Conservation (phyloP, 768 basidiomycete genomes). For the Trametes elegans region DNA sequence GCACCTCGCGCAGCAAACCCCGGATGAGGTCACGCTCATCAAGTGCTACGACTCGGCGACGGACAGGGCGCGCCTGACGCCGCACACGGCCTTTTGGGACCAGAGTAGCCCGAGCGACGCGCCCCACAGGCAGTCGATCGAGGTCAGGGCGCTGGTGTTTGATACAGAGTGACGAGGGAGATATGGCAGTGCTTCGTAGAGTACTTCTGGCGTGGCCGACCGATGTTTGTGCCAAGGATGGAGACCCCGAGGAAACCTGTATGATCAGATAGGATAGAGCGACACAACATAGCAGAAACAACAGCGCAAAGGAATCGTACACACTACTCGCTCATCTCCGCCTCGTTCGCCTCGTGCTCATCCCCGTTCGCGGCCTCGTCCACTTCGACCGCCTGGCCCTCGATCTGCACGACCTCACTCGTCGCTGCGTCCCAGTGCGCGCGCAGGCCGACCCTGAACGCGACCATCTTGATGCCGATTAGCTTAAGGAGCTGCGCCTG, state of each 20-base stretch:
- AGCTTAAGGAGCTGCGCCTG: slow-evolving; percentile 93
- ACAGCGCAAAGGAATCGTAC: slow-evolving; percentile 4
- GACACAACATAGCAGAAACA: not conserved
- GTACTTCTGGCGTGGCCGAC: too few relatives aligned
- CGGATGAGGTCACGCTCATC: slow-evolving; percentile 42
- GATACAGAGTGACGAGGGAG: slow-evolving; percentile 36
- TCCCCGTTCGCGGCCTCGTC: slow-evolving; percentile 35
- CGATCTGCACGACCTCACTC: slow-evolving; percentile 62
- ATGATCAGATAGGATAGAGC: not conserved
- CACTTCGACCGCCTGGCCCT: slow-evolving; percentile 39
- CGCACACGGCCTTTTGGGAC: slow-evolving; percentile 43
- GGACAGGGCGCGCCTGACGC: slow-evolving; percentile 40
- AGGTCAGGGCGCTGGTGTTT: slow-evolving; percentile 44
- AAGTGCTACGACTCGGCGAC: slow-evolving; percentile 45
- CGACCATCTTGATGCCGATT: slow-evolving; percentile 85
- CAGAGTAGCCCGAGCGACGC: slow-evolving; percentile 33
- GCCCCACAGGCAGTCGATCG: slow-evolving; percentile 43
- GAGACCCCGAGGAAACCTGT: slow-evolving; percentile 5
- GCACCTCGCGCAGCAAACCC: slow-evolving; percentile 38
- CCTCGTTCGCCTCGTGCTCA: slow-evolving; percentile 38
- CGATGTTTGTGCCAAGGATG: too few relatives aligned
- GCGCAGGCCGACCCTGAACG: slow-evolving; percentile 70
- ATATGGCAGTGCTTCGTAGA: too few relatives aligned
- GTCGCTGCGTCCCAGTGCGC: slow-evolving; percentile 70
- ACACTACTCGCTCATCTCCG: slow-evolving; percentile 28